Base-by-base conservation (phyloP, 768 basidiomycete species). In the Pisolithus microcarpus region DNA sequence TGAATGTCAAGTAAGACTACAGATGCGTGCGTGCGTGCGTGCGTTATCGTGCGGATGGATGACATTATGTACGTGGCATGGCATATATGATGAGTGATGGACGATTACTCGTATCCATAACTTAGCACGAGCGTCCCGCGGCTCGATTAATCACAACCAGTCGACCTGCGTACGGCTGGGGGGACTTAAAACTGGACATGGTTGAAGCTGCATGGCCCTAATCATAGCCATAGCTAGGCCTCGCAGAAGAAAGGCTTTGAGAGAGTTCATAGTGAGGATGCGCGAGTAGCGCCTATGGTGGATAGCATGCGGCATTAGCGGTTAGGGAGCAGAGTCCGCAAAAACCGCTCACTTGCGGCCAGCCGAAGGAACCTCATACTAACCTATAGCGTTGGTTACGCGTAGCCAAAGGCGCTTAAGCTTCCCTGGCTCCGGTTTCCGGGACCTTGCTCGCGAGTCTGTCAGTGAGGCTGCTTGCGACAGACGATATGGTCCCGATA, bases 381-480 rank as follows among this genome's bases (percentile, higher is more conserved):
- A 69, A 26, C 50, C 30, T 36, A 58, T 50, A 44, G 48, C 43
- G 24, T 50, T 53, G 18, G 63, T 61, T 19, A 66, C 21, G 28
- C 58, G 59, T 8, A 57, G 26, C 65, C 65, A 67, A 31, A 67
- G 53, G 18, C 48, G 61, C 43, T 56, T 67, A 46, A 67, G 55
- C 50, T 58, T 65, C 43, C 65, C 56, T 6, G 51, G 55, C 21
- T 56, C 53, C 48, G 50, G 56, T n/a, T 51, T 57, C 42, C 56
- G 53, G 1, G 52, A 28, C 46, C 55, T 58, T 49, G 24, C 48
- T 48, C n/a, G 52, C 58, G 24, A 38, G 43, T 68, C 66, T 46
- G 52, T 68, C 60, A 68, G 66, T 42, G 66, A 69, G 52, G 68
- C 40, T n/a, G 64, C 44, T 19, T 58, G 55, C 13, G 64, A 65